phyloP scores from a whole-genome alignment of 148 eudicot species.

The Fagopyrum tataricum region DNA sequence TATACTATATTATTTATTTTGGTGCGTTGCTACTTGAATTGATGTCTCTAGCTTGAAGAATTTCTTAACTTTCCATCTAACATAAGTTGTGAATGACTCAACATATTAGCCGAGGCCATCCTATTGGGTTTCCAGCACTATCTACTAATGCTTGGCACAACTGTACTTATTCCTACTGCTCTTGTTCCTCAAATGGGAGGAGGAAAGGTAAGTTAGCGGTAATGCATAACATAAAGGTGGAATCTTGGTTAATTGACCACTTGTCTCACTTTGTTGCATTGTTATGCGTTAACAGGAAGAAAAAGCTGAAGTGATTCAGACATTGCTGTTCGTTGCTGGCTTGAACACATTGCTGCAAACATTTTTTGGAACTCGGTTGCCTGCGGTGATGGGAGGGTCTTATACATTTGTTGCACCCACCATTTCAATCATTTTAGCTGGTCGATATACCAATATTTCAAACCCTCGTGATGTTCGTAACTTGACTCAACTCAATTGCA shows the following conservation, averaged over 20 bases:
- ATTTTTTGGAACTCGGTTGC: too few species aligned
- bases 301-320: slow-evolving; percentile 95
- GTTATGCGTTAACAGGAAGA: slow-evolving; percentile 46
- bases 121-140: slow-evolving; percentile 98
- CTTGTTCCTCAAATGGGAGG: slow-evolving; percentile 99
- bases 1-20: neutral
- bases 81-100: neutral
- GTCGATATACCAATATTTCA: slow-evolving; percentile 53
- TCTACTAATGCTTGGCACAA: slow-evolving; percentile 92
- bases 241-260: neutral
- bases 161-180: slow-evolving; percentile 82
- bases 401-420: too few species aligned
- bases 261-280: neutral
- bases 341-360: slow-evolving; percentile 85
- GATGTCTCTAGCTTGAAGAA: neutral
- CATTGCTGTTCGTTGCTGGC: slow-evolving; percentile 92
- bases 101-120: slow-evolving; percentile 94
- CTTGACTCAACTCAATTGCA: slow-evolving; percentile 5
- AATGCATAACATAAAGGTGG: neutral
- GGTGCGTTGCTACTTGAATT: neutral
- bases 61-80: neutral
- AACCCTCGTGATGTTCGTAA: slow-evolving; percentile 59
- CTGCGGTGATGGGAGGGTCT: too few species aligned
- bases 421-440: too few species aligned
- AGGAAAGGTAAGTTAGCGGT: slow-evolving; percentile 60